Conservation (phyloP, 495 filamentous ascomycete genomes). For the Lasiosphaeriaceae sp. region DNA sequence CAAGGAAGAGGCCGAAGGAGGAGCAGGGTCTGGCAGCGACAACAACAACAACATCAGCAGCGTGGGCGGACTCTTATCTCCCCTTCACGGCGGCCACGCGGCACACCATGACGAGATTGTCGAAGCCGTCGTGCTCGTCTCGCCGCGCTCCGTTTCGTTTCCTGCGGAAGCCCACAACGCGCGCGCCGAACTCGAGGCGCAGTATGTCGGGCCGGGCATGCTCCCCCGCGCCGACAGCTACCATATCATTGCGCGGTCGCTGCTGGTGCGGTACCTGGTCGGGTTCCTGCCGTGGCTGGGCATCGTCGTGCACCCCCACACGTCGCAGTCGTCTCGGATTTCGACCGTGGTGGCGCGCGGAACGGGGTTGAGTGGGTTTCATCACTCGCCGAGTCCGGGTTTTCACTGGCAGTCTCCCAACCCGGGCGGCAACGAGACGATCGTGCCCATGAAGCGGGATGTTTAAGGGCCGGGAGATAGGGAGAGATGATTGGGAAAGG, state of each 20-base stretch:
- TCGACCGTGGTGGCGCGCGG: slow-evolving; percentile 4
- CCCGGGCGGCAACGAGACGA: no score
- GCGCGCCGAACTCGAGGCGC: not conserved
- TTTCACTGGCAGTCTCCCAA: no score
- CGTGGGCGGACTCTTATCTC: not conserved
- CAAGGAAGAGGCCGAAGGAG: not conserved
- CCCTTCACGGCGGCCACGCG: not conserved
- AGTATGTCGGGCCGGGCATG: not conserved
- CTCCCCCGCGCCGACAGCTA: slow-evolving; percentile 12
- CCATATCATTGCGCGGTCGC: slow-evolving; percentile 8
- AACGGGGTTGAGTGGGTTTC: slow-evolving; percentile 22
- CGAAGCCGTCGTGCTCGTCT: slow-evolving; percentile 4
- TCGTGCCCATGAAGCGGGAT: no score
- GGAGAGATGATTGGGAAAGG: no score
- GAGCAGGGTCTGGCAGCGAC: no score
- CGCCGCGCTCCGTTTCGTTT: not conserved
- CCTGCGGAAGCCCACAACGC: not conserved
- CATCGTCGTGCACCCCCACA: slow-evolving; percentile 22
- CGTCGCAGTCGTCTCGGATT: slow-evolving; percentile 3
- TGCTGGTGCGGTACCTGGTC: slow-evolving; percentile 17
- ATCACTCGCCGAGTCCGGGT: no score
- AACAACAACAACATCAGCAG: not conserved
- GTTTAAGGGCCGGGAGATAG: no score
- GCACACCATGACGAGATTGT: slow-evolving; percentile 1
- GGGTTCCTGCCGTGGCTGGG: slow-evolving; percentile 23